These are phyloP conservation scores for Xylaria sp. DNA, from an alignment of 2,329 filamentous ascomycete genomes.

Conservation along the genomic window DNA sequence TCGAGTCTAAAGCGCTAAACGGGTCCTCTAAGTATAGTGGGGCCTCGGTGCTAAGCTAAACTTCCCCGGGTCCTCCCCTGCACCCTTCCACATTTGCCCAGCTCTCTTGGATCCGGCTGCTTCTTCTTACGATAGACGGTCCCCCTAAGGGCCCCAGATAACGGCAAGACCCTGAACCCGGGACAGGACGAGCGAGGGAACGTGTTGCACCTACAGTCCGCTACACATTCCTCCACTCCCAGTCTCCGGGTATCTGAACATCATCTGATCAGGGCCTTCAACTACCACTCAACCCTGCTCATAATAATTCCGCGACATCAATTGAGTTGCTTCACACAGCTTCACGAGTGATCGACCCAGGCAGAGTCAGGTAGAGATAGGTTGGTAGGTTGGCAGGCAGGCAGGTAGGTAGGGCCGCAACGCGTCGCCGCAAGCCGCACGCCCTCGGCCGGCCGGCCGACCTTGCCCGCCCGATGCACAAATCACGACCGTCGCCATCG, in stretches of 20 bases:
- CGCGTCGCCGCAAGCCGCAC: conserved; percentile 22
- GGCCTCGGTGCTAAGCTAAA: neutral
- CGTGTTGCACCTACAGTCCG: neutral
- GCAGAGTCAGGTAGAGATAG: neutral
- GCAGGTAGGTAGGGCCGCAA: conserved; percentile 19
- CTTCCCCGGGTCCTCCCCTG: neutral
- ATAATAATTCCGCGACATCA: neutral
- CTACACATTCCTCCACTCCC: neutral
- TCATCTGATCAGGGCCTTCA: neutral
- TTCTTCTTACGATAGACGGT: neutral
- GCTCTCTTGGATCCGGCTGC: neutral
- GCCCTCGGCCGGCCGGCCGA: conserved; percentile 27
- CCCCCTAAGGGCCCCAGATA: neutral
- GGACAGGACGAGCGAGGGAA: neutral
- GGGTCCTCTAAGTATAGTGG: neutral
- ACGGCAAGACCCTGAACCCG: neutral
- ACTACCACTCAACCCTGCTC: neutral
- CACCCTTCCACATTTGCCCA: neutral
- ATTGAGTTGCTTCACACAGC: neutral
- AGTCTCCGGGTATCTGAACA: neutral
- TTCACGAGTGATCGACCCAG: neutral
- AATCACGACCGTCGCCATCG: conserved; percentile 28
- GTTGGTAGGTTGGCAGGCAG: too few species aligned
- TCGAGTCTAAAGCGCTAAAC: neutral
- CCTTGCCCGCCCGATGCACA: conserved; percentile 32